Evolutionary conservation across 2,329 filamentous ascomycete species (phyloP).

Genomic region (Neopestalotiopsis sp.): DNA sequence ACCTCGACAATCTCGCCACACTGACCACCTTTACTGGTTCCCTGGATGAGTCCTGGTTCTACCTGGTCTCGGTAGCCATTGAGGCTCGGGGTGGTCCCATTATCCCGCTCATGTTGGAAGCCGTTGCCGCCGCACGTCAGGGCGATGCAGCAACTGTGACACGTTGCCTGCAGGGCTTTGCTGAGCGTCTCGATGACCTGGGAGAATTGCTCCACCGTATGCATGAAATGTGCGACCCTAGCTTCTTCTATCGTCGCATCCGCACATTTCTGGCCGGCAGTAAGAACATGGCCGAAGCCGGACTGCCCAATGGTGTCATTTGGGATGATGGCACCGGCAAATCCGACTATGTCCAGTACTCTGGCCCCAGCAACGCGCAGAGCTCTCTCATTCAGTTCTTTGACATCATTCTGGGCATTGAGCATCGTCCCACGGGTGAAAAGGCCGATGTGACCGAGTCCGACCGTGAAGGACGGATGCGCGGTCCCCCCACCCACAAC

Average conservation of each 20-base stretch:
- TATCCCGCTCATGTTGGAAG: slow-evolving; percentile 86
- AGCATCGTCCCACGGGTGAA: slow-evolving; percentile 88
- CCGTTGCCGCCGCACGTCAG: slow-evolving; percentile 78
- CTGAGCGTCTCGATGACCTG: slow-evolving; percentile 87
- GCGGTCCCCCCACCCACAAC: slow-evolving; percentile 68
- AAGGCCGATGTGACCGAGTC: slow-evolving; percentile 54
- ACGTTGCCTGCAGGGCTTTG: slow-evolving; percentile 78
- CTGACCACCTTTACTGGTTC: slow-evolving; percentile 92
- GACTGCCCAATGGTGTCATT: slow-evolving; percentile 83
- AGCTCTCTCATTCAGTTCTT: slow-evolving; percentile 98
- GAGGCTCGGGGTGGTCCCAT: slow-evolving; percentile 89
- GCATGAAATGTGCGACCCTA: slow-evolving; percentile 94
- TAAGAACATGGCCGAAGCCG: slow-evolving; percentile 97
- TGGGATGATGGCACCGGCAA: slow-evolving; percentile 81
- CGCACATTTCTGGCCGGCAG: slow-evolving; percentile 95
- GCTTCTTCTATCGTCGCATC: slow-evolving; percentile 94
- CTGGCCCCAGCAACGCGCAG: slow-evolving; percentile 95
- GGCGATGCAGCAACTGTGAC: slow-evolving; percentile 76
- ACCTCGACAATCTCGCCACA: slow-evolving; percentile 85
- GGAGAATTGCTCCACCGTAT: slow-evolving; percentile 81
- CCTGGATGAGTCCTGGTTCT: slow-evolving; percentile 98
- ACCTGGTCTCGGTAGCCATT: slow-evolving; percentile 92
- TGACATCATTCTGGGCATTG: slow-evolving; percentile 86
- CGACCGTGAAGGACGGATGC: slow-evolving; percentile 48
- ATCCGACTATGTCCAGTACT: slow-evolving; percentile 79